These are phyloP conservation scores for Verticillium tricorpus DNA, from an alignment of 2,329 filamentous ascomycete species.

Conservation along the genomic window DNA sequence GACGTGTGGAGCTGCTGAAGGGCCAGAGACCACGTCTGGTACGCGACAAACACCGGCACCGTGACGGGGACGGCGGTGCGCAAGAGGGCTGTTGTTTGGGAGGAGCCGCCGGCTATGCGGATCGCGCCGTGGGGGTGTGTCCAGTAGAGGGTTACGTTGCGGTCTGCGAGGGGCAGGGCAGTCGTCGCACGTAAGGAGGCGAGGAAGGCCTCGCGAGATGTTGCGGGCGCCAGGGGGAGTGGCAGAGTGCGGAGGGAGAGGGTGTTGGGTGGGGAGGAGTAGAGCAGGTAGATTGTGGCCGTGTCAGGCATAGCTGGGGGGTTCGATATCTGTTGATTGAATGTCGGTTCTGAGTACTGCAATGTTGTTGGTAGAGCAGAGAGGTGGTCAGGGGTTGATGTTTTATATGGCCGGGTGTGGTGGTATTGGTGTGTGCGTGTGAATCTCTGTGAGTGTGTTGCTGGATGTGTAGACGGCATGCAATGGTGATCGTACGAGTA, in stretches of 20 bases:
- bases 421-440: no score
- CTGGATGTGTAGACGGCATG: no score
- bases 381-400: no score
- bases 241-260: neutral
- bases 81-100: neutral
- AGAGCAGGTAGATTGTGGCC: neutral
- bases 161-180: neutral
- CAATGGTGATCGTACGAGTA: no score
- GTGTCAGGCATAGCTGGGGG: neutral
- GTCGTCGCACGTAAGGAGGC: neutral
- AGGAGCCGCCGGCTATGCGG: neutral
- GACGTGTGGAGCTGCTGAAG: neutral
- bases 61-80: neutral
- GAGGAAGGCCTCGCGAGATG: neutral
- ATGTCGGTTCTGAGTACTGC: no score
- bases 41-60: neutral
- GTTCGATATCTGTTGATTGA: neutral
- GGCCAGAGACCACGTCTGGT: neutral
- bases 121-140: neutral
- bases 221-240: neutral
- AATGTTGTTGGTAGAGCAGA: no score
- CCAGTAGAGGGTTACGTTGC: neutral
- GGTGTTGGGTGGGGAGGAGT: neutral
- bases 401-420: no score
- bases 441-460: no score